A percentile compares a stretch with the other conserved stretches of the same genome.
Conservation (phyloP, 164 flowering plant species). For the Stephania cephalantha region DNA sequence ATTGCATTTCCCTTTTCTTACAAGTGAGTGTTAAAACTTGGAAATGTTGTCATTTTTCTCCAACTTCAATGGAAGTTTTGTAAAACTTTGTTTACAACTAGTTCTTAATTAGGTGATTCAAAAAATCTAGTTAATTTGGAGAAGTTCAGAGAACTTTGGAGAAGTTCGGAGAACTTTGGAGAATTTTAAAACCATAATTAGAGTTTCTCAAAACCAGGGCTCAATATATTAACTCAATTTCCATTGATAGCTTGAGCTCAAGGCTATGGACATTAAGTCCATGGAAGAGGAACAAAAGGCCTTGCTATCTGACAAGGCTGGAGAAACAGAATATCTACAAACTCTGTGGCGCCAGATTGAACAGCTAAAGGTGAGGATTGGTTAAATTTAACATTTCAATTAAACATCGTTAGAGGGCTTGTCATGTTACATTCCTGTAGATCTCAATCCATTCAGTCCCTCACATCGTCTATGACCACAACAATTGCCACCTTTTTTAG, state of each 20-base stretch:
- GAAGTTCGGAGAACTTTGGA: too few species aligned
- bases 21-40: too few species aligned
- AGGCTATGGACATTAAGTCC: conserved; percentile 38
- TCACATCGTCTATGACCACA: too few species aligned
- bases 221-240: too few species aligned
- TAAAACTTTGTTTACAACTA: too few species aligned
- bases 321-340: conserved; percentile 47
- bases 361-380: conserved; percentile 42
- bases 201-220: not conserved
- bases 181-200: not conserved
- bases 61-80: too few species aligned
- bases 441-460: not conserved
- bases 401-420: not conserved
- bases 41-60: too few species aligned
- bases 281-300: conserved; percentile 63
- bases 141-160: too few species aligned
- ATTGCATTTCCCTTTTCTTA: too few species aligned
- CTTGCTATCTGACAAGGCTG: conserved; percentile 58
- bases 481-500: not conserved
- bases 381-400: not conserved
- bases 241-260: conserved; percentile 42
- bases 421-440: too few species aligned
- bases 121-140: too few species aligned
- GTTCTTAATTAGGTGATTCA: too few species aligned
- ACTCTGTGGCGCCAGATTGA: conserved; percentile 44